Conservation (phyloP, 345 rosid species). For the Citrus inodora region DNA sequence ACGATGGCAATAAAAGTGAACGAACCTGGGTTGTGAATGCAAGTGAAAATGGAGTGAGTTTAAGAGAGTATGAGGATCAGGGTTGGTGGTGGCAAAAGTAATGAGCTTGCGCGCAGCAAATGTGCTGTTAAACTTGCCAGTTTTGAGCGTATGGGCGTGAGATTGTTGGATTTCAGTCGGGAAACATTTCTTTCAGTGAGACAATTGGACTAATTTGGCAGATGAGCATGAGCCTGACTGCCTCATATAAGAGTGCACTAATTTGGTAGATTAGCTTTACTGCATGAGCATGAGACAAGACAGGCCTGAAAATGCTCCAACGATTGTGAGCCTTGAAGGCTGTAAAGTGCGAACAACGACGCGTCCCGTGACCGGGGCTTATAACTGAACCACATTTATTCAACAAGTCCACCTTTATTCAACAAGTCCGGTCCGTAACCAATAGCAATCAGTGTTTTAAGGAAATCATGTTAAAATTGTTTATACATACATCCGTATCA, state of each 20-base stretch:
- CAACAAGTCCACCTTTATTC: no score
- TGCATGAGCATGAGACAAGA: background rate
- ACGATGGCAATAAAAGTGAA: conserved; percentile 39
- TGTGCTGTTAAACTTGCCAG: conserved; percentile 29
- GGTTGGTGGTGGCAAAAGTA: conserved; percentile 30
- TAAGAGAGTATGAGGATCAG: conserved; percentile 38
- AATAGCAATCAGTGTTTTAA: no score
- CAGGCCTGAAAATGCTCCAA: background rate
- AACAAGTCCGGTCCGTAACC: no score
- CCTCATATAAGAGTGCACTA: no score
- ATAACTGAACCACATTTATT: no score
- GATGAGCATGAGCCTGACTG: conserved; percentile 11
- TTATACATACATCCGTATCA: no score
- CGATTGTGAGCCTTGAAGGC: no score
- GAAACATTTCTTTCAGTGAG: conserved; percentile 32
- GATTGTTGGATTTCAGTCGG: conserved; percentile 40
- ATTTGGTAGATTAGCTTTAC: no score
- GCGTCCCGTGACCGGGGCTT: no score
- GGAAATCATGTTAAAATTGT: no score
- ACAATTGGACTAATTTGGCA: conserved; percentile 19
- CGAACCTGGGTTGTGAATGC: conserved; percentile 29
- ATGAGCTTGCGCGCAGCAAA: conserved; percentile 43
- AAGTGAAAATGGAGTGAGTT: conserved; percentile 40
- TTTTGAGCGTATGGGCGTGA: conserved; percentile 44
- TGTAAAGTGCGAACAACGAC: no score